Evolutionary conservation across 108 stramenopile genomes (phyloP), one percentile per base, ranked within the genome.

Genomic region (Cylindrotheca closterium): DNA sequence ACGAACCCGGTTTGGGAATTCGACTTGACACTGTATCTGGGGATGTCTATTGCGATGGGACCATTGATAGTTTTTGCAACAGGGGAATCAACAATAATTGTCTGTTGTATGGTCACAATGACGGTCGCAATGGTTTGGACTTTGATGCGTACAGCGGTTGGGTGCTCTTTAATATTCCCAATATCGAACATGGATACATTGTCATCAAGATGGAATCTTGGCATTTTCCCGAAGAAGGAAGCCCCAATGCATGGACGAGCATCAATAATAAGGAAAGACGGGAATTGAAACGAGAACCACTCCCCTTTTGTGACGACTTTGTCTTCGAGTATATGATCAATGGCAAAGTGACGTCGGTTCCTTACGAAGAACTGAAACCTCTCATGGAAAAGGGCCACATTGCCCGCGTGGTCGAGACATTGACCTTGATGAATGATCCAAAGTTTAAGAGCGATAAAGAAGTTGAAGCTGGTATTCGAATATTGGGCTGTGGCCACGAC

Each of bases 31-130:
- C 65, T 25, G 45, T 68, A 47, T 59, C 79, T 5, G 76, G 60
- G 15, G 74, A 77, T 23, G 75, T 71, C 21, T 69, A 76, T 55
- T 93, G 92, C 74, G 87, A 89, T 73, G 92, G 88, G 56, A 74
- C 75, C 24, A 60, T 65, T 26, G 65, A 79, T 47, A 73, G 70
- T 1, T 76, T 63, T 32, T 93, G 92, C 65, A 70, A 71, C 8
- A 46, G 73, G 51, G 55, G 52, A 19, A 49, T 15, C 10, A 42
- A 58, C 2, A 68, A 47, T 48, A 47, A 65, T 29, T 93, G 91
- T 61, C 61, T 89, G 28, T 58, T 89, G 51, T 77, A 73, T 61
- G 85, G 79, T 29, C 88, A 89, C 60, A 82, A 84, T 55, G 92
- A 86, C 66, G 52, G 60, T 45, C 71, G 83, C 23, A 82, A 80